These are phyloP conservation scores for Cyclotella distinguenda DNA, from an alignment of 108 stramenopile species.

Conservation along the genomic window DNA sequence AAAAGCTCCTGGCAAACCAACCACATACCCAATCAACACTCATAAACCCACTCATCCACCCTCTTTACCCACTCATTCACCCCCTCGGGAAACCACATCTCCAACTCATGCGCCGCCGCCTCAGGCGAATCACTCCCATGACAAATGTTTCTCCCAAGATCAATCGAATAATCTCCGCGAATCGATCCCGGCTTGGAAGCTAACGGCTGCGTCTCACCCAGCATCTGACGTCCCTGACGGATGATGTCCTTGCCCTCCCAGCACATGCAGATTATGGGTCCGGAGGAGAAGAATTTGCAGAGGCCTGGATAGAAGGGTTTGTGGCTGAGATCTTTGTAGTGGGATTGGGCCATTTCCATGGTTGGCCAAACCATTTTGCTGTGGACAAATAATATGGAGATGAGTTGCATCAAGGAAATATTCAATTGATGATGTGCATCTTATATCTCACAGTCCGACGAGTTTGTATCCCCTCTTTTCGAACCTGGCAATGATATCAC, in stretches of 20 bases:
- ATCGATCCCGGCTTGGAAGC: conserved; percentile 84
- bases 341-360: conserved; percentile 81
- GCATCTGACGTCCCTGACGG: conserved; percentile 87
- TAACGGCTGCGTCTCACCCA: conserved; percentile 82
- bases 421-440: neutral
- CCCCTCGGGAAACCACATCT: conserved; percentile 88
- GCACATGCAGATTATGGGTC: conserved; percentile 93
- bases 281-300: conserved; percentile 87
- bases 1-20: no score
- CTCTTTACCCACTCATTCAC: conserved; percentile 82
- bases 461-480: conserved; percentile 95
- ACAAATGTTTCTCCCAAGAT: conserved; percentile 72
- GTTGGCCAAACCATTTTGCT: conserved; percentile 91
- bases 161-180: conserved; percentile 85
- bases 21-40: conserved; percentile 35
- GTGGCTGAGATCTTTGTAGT: conserved; percentile 89
- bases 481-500: conserved; percentile 91
- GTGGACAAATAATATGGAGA: neutral
- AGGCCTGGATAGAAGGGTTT: conserved; percentile 94
- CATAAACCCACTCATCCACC: conserved; percentile 77
- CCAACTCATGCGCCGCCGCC: conserved; percentile 73
- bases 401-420: neutral
- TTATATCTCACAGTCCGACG: conserved; percentile 55
- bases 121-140: conserved; percentile 80
- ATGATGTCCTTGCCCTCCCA: conserved; percentile 83